A percentile compares a stretch with the other conserved stretches of the same genome.
Evolutionary conservation across 2,329 filamentous ascomycete genomes (phyloP).

Genomic region (Paracorniculantispora psalliotae): DNA sequence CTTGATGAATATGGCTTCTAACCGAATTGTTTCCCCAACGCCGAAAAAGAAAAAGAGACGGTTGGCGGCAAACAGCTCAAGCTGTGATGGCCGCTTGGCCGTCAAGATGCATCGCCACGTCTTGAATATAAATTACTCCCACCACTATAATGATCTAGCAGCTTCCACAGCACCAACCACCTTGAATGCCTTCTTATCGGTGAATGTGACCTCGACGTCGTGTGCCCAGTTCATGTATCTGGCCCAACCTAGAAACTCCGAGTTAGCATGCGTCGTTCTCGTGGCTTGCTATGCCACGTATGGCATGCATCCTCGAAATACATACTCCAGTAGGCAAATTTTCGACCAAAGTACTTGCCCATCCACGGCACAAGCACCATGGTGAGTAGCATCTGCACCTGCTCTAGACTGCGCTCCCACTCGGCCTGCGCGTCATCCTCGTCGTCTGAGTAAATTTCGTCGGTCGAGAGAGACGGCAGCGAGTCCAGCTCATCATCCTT

Average conservation of each 20-base stretch:
- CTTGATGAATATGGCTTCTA: background rate
- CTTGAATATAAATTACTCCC: background rate
- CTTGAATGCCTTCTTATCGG: conserved; percentile 59
- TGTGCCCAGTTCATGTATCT: conserved; percentile 95
- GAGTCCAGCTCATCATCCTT: conserved; percentile 59
- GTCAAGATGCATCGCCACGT: background rate
- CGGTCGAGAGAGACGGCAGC: conserved; percentile 56
- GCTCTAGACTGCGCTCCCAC: conserved; percentile 91
- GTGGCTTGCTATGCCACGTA: background rate
- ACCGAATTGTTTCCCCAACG: background rate
- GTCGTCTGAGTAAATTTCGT: conserved; percentile 52
- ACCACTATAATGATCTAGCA: conserved; percentile 45
- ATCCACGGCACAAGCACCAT: conserved; percentile 93
- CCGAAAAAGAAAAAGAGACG: background rate
- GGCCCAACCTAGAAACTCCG: conserved; percentile 65
- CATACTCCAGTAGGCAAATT: conserved; percentile 94
- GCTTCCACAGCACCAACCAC: conserved; percentile 59
- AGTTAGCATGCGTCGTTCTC: conserved; percentile 8
- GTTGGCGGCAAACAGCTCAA: background rate
- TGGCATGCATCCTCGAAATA: background rate
- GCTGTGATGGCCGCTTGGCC: background rate
- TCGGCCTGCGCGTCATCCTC: conserved; percentile 86
- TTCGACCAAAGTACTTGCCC: conserved; percentile 91
- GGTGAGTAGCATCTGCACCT: conserved; percentile 84
- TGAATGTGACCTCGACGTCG: conserved; percentile 63